A percentile compares a stretch with the other conserved stretches of the same genome.
These are phyloP conservation scores for Phytophthora pseudosyringae DNA, from an alignment of 352 stramenopile genomes.

Conservation along the genomic window DNA sequence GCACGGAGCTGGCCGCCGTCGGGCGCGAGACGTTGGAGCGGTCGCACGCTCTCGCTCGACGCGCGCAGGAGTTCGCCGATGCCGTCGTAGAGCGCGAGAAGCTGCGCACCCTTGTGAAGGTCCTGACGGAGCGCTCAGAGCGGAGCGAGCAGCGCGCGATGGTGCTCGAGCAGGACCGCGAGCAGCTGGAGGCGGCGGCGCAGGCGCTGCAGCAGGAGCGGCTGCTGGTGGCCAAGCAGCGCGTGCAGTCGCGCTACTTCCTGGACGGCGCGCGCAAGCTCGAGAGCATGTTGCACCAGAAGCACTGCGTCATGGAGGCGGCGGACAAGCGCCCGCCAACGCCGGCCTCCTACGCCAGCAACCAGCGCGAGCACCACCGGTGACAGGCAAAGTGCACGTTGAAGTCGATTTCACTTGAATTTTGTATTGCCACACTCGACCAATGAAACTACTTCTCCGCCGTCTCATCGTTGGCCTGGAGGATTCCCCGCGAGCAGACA, in stretches of 20 bases:
- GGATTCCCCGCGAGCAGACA: constrained; percentile 19
- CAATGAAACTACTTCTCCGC: constrained; percentile 19
- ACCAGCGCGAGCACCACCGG: constrained; percentile 28
- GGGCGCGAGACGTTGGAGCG: constrained; percentile 74
- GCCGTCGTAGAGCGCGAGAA: constrained; percentile 48
- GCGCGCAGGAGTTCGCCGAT: constrained; percentile 41
- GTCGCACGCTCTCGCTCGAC: constrained; percentile 50
- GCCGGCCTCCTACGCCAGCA: constrained; percentile 9
- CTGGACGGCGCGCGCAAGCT: constrained; percentile 72
- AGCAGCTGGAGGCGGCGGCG: constrained; percentile 55
- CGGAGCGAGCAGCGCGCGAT: constrained; percentile 40
- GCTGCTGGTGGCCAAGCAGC: constrained; percentile 73
- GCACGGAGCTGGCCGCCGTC: constrained; percentile 61
- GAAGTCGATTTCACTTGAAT: constrained; percentile 33
- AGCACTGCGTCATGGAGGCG: constrained; percentile 42
- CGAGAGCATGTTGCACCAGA: constrained; percentile 65
- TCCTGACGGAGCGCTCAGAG: constrained; percentile 39
- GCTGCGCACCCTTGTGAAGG: constrained; percentile 47
- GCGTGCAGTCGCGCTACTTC: constrained; percentile 78
- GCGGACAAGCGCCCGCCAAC: constrained; percentile 15
- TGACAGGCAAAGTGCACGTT: constrained; percentile 19
- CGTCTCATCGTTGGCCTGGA: constrained; percentile 6
- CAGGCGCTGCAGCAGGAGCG: constrained; percentile 73
- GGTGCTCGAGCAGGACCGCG: constrained; percentile 53
- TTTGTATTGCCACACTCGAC: constrained; percentile 36